Evolutionary conservation across 1,139 yeast species (phyloP), one percentile per base, ranked within the genome.

Genomic region (Nakaseomyces uthaithaninus): DNA sequence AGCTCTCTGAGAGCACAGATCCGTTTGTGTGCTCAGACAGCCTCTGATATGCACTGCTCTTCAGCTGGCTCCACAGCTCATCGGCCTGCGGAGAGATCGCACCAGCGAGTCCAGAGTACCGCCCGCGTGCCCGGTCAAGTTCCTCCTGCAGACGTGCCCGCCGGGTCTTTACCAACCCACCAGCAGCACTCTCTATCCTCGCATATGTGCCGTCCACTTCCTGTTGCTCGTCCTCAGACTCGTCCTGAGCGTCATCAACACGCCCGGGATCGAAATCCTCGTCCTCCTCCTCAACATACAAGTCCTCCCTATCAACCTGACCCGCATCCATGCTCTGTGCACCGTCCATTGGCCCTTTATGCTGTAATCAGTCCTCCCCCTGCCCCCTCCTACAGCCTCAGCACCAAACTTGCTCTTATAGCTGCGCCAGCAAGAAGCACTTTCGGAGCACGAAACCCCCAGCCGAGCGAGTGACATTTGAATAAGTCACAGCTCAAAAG

Each of bases 261-360:
- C 49, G 47, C 4, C 48, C 51, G 12, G 82, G 82, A 43, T 72
- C 72, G 55, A 71, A 79, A 49, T 79, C 85, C 40, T 75, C 81
- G 45, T 77, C 83, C 31, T 77, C 84, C 39, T 77, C 80, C 48
- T 78, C 85, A 33, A 69, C 66, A 44, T 76, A 75, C 9, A 58
- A 66, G 23, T 65, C 72, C 5, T 60, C 62, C 5, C 41, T 46
- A 6, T 47, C 51, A 7, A 43, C 51, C 10, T 22, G 10, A 10
- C 10, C 9, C n/a, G n/a, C 27, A n/a, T 8, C 27, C n/a, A 5
- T 5, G n/a, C n/a, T n/a, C n/a, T n/a, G n/a, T n/a, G n/a, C n/a
- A n/a, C n/a, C n/a, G n/a, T n/a, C n/a, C n/a, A n/a, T n/a, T n/a
- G n/a, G n/a, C n/a, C n/a, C n/a, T n/a, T n/a, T n/a, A n/a, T n/a